Percentiles rank a stretch among this genome's conserved stretches.
Conservation (phyloP, 495 filamentous ascomycete genomes). For the Podospora pseudocomata region DNA sequence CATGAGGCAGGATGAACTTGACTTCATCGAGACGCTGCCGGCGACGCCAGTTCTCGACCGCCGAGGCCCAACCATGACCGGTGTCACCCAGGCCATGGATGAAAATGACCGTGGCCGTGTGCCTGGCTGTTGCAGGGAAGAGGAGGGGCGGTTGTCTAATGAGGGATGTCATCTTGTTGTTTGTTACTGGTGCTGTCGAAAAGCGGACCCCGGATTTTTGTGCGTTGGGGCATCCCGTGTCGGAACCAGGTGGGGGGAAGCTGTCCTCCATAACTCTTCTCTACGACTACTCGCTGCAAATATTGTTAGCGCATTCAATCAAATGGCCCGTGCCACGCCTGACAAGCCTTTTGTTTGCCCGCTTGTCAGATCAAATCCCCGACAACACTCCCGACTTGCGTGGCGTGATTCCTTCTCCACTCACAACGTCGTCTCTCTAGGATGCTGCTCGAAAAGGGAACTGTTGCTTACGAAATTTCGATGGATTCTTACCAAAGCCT, state of each 20-base stretch:
- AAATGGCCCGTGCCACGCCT: not conserved
- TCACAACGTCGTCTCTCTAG: not conserved
- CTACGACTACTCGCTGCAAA: not conserved
- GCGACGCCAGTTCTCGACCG: conserved; percentile 87
- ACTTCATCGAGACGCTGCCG: conserved; percentile 82
- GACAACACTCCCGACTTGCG: too few species aligned
- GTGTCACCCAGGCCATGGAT: conserved; percentile 76
- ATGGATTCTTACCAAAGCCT: conserved; percentile 9
- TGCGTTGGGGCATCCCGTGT: not conserved
- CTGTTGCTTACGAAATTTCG: conserved; percentile 3
- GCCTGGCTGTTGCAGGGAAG: conserved; percentile 81
- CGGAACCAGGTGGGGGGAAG: not conserved
- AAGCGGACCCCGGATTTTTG: not conserved
- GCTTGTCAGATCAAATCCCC: too few species aligned
- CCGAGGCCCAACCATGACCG: conserved; percentile 68
- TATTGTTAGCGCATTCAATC: not conserved
- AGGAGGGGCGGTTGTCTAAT: conserved; percentile 50
- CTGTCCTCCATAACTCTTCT: not conserved
- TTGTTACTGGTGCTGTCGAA: not conserved
- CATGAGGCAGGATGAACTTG: conserved; percentile 90
- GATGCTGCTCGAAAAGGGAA: not conserved
- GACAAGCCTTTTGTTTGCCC: not conserved
- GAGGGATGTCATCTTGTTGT: conserved; percentile 30
- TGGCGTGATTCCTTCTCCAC: not conserved
- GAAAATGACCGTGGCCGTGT: conserved; percentile 94